Percentiles rank a stretch among this genome's conserved stretches.
These are phyloP conservation scores for Tolypocladium album DNA, from an alignment of 2,329 filamentous ascomycete species.

Conservation along the genomic window DNA sequence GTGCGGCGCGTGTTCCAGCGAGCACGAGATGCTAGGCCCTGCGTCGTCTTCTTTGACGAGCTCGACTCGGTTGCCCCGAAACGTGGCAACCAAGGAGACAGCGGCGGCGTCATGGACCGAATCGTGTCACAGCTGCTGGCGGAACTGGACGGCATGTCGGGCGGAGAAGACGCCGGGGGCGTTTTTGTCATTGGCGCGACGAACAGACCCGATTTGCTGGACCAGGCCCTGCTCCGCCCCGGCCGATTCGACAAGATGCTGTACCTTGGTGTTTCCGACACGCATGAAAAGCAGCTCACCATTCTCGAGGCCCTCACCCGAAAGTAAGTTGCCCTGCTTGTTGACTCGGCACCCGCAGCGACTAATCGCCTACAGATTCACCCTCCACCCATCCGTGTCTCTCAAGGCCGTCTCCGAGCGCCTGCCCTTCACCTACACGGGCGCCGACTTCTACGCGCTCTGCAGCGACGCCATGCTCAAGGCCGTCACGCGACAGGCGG, in stretches of 20 bases:
- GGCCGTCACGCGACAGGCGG: slow-evolving; percentile 84
- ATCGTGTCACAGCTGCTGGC: slow-evolving; percentile 93
- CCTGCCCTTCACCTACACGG: slow-evolving; percentile 92
- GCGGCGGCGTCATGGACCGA: slow-evolving; percentile 94
- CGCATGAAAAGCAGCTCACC: slow-evolving; percentile 88
- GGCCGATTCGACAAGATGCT: slow-evolving; percentile 98
- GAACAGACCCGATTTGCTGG: slow-evolving; percentile 85
- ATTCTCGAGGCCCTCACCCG: slow-evolving; percentile 90
- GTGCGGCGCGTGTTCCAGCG: slow-evolving; percentile 82
- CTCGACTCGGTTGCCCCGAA: slow-evolving; percentile 91
- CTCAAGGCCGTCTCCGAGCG: slow-evolving; percentile 61
- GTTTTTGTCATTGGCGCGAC: slow-evolving; percentile 97
- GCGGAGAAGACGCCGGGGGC: slow-evolving; percentile 73
- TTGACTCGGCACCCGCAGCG: background rate
- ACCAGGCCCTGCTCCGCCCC: slow-evolving; percentile 79
- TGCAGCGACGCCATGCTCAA: slow-evolving; percentile 99
- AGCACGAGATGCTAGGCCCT: slow-evolving; percentile 74
- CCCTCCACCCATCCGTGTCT: slow-evolving; percentile 68
- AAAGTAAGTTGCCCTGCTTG: slow-evolving; percentile 51
- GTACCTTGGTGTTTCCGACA: slow-evolving; percentile 91
- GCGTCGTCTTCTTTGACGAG: slow-evolving; percentile 90
- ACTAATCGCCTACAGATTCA: slow-evolving; percentile 50
- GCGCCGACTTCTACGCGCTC: slow-evolving; percentile 92
- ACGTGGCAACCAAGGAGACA: slow-evolving; percentile 92
- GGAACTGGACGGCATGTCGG: slow-evolving; percentile 95